Evolutionary conservation across 139 green algal species (phyloP).

Genomic region (Auxenochlorella protothecoides): DNA sequence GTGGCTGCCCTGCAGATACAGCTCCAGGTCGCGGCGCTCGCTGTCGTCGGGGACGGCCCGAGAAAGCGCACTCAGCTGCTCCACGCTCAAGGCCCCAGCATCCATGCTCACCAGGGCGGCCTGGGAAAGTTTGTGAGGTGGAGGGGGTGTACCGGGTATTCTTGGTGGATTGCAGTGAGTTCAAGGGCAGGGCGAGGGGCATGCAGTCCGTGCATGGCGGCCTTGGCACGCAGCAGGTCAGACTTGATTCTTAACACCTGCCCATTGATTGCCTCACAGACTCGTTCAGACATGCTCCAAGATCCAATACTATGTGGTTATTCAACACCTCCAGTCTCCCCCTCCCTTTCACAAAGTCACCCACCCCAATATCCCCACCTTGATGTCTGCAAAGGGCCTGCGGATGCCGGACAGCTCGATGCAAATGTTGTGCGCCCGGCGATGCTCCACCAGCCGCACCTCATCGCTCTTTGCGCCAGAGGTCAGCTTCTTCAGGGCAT

Average conservation of each 20-base stretch:
- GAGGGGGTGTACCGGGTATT: too few species aligned
- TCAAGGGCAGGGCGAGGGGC: not conserved
- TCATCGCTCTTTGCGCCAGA: constrained; percentile 10
- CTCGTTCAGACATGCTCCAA: too few species aligned
- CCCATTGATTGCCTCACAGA: too few species aligned
- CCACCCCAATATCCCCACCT: constrained; percentile 10
- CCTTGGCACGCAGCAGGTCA: too few species aligned
- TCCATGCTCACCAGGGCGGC: constrained; percentile 53
- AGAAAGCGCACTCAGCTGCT: constrained; percentile 53
- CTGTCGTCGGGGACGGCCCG: constrained; percentile 41
- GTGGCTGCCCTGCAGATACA: constrained; percentile 49
- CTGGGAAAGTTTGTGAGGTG: constrained; percentile 4
- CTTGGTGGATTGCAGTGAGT: not conserved
- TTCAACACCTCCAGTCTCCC: too few species aligned
- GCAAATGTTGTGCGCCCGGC: constrained; percentile 71
- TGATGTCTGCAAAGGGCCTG: constrained; percentile 51
- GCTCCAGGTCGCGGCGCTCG: constrained; percentile 44
- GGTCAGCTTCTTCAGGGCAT: constrained; percentile 26
- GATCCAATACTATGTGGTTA: too few species aligned
- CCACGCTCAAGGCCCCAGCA: constrained; percentile 35
- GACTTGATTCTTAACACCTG: too few species aligned
- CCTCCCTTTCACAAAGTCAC: not conserved
- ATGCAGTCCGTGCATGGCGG: too few species aligned
- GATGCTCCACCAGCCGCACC: constrained; percentile 62
- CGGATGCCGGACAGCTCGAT: constrained; percentile 67